Evolutionary conservation across 2,329 filamentous ascomycete genomes (phyloP).

Genomic region (Monosporascus ibericus): DNA sequence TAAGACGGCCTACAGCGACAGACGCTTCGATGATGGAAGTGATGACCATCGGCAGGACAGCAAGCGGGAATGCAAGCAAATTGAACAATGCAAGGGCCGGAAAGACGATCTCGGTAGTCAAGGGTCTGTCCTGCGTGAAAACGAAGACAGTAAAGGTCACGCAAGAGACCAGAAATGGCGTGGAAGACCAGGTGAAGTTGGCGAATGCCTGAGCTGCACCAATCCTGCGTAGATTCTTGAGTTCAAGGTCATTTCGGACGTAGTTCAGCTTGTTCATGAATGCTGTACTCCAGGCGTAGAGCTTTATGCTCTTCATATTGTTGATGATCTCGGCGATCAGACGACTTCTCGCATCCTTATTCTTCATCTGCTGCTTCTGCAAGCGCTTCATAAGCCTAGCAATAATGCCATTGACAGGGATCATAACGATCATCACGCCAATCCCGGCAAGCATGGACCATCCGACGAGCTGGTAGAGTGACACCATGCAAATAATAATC

Average conservation of each 20-base stretch:
- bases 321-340: conserved; percentile 97
- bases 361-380: conserved; percentile 97
- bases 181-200: conserved; percentile 97
- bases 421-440: conserved; percentile 94
- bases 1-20: conserved; percentile 84
- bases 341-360: conserved; percentile 89
- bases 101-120: conserved; percentile 94
- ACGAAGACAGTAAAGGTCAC: conserved; percentile 95
- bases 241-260: conserved; percentile 90
- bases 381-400: conserved; percentile 89
- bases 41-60: conserved; percentile 95
- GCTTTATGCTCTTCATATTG: conserved; percentile 99
- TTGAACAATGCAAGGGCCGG: conserved; percentile 90
- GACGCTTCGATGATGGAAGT: conserved; percentile 91
- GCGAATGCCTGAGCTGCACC: conserved; percentile 89
- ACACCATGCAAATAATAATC: conserved; percentile 91
- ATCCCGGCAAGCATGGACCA: conserved; percentile 94
- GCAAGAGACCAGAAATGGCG: conserved; percentile 95
- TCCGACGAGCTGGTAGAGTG: conserved; percentile 90
- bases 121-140: conserved; percentile 68
- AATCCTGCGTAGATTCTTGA: conserved; percentile 93
- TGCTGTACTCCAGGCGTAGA: conserved; percentile 94
- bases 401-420: conserved; percentile 89
- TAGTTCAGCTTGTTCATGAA: conserved; percentile 98
- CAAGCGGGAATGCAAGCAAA: conserved; percentile 86